Percentiles rank a stretch among this genome's conserved stretches.
These are phyloP conservation scores for Gentiana dahurica DNA, from an alignment of 257 asterid species.

Conservation along the genomic window DNA sequence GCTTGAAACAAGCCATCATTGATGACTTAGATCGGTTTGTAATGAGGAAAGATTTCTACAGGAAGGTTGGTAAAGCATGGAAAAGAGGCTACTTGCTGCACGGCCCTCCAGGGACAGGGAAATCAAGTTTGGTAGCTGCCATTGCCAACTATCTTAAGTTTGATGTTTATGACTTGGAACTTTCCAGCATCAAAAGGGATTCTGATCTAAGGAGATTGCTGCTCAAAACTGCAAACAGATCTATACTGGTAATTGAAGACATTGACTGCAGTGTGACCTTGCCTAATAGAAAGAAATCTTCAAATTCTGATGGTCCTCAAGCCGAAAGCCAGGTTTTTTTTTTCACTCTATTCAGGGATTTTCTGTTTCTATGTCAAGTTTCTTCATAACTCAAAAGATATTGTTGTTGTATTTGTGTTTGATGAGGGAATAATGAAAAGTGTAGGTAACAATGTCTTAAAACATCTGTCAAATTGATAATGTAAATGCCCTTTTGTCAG, in stretches of 20 bases:
- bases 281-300: constrained; percentile 27
- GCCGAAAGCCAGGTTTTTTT: constrained; percentile 16
- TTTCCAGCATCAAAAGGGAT: constrained; percentile 36
- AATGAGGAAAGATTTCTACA: constrained; percentile 46
- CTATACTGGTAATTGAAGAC: constrained; percentile 70
- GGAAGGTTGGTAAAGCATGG: constrained; percentile 75
- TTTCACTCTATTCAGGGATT: neutral
- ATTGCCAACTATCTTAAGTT: constrained; percentile 64
- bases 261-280: constrained; percentile 57
- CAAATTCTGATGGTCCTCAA: constrained; percentile 8
- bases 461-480: neutral
- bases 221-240: constrained; percentile 46
- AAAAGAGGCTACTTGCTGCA: constrained; percentile 65
- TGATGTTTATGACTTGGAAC: constrained; percentile 64
- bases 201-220: constrained; percentile 57
- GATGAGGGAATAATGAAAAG: too few relatives aligned
- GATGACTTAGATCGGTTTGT: constrained; percentile 60
- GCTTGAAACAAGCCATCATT: constrained; percentile 18
- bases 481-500: neutral
- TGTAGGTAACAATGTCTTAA: neutral
- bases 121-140: constrained; percentile 66
- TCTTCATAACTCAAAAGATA: too few relatives aligned
- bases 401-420: too few relatives aligned
- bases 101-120: constrained; percentile 82
- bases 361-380: neutral